A percentile compares a stretch with the other conserved stretches of the same genome.
These are phyloP conservation scores for Scedosporium minutisporum DNA, from an alignment of 2,329 filamentous ascomycete genomes.

Conservation along the genomic window DNA sequence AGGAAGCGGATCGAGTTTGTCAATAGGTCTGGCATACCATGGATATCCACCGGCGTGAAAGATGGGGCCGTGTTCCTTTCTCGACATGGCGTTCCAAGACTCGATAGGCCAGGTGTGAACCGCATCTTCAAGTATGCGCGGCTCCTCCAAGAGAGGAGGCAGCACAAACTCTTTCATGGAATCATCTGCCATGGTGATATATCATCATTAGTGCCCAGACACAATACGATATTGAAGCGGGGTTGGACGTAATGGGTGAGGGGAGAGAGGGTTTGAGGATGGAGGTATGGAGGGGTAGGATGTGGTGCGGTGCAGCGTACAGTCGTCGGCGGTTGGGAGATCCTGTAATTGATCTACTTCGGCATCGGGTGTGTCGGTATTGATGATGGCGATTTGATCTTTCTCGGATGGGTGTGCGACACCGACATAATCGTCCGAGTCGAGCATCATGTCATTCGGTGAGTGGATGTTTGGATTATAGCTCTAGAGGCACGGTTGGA, in stretches of 20 bases:
- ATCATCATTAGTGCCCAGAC: not conserved
- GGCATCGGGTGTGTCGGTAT: slow-evolving; percentile 39
- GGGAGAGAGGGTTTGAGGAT: not conserved
- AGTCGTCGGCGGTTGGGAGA: slow-evolving; percentile 36
- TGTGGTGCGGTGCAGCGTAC: not conserved
- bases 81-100: slow-evolving; percentile 65
- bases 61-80: slow-evolving; percentile 77
- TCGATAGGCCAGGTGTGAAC: slow-evolving; percentile 80
- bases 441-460: slow-evolving; percentile 47
- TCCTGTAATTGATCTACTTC: slow-evolving; percentile 38
- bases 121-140: slow-evolving; percentile 67
- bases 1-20: not conserved
- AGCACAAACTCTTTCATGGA: slow-evolving; percentile 78
- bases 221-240: not conserved
- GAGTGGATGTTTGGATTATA: slow-evolving; percentile 42
- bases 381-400: slow-evolving; percentile 44
- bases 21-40: slow-evolving; percentile 50
- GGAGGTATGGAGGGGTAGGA: not conserved
- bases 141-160: slow-evolving; percentile 61
- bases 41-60: slow-evolving; percentile 82
- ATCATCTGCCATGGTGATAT: slow-evolving; percentile 46
- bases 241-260: not conserved
- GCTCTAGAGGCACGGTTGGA: slow-evolving; percentile 24
- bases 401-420: slow-evolving; percentile 38
- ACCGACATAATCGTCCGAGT: slow-evolving; percentile 45